Evolutionary conservation across 768 basidiomycete species (phyloP).

Genomic region (Arthromyces matolae): DNA sequence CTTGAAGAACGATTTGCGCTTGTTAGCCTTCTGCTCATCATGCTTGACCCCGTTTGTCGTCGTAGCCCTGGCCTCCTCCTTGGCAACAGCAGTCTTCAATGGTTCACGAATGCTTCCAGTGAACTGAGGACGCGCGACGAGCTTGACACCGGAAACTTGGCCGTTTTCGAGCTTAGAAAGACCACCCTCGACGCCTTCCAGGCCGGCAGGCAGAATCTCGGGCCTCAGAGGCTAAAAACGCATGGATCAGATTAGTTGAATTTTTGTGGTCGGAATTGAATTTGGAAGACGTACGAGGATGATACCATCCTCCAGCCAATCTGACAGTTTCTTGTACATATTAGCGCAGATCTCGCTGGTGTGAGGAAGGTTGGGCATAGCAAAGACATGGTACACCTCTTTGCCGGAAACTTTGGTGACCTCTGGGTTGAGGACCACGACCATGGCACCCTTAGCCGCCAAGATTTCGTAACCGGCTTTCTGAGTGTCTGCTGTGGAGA

Average conservation of each 20-base stretch:
- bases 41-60: neutral
- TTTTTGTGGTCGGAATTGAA: too few relatives aligned
- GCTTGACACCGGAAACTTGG: conserved; percentile 39
- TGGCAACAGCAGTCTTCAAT: neutral
- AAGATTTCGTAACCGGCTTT: conserved; percentile 32
- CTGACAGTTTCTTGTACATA: conserved; percentile 21
- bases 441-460: conserved; percentile 33
- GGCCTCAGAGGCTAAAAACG: conserved; percentile 41
- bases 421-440: conserved; percentile 14
- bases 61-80: neutral
- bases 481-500: conserved; percentile 35
- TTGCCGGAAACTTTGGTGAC: conserved; percentile 7
- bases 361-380: conserved; percentile 20
- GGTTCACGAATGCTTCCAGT: neutral
- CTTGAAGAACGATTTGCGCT: conserved; percentile 9
- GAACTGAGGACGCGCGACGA: conserved; percentile 34
- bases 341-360: conserved; percentile 17
- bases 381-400: conserved; percentile 16
- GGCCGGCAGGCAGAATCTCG: conserved; percentile 40
- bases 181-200: conserved; percentile 40
- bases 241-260: too few relatives aligned
- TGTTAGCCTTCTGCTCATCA: conserved; percentile 5
- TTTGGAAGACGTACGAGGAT: conserved; percentile 35
- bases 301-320: conserved; percentile 29
- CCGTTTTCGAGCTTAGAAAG: conserved; percentile 36